Conservation (phyloP, 1,139 yeast species). For the Blastobotrys ciferrii region DNA sequence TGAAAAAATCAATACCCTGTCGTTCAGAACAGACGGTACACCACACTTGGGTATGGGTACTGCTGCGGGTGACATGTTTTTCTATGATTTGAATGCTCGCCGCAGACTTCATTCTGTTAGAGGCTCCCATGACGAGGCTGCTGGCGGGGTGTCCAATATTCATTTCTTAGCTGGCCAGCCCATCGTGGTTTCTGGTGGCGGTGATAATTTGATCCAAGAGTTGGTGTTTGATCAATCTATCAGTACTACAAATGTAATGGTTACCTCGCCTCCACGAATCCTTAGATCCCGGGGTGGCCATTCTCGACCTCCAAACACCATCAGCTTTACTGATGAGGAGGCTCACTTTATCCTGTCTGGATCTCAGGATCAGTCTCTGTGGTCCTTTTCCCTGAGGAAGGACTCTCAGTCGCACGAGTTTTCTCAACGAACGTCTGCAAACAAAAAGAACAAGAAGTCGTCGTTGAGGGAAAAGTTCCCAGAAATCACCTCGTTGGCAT, state of each 20-base stretch:
- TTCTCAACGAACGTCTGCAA: slow-evolving; percentile 57
- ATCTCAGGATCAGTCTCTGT: slow-evolving; percentile 79
- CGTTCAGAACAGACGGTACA: slow-evolving; percentile 91
- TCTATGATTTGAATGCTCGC: slow-evolving; percentile 74
- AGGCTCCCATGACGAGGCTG: slow-evolving; percentile 64
- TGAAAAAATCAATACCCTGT: slow-evolving; percentile 62
- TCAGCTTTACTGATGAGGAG: slow-evolving; percentile 73
- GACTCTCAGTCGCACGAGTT: slow-evolving; percentile 96
- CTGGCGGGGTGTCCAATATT: slow-evolving; percentile 79
- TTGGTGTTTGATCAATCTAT: slow-evolving; percentile 90
- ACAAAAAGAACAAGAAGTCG: slow-evolving; percentile 27
- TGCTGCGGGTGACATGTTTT: slow-evolving; percentile 75
- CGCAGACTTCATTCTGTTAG: slow-evolving; percentile 73
- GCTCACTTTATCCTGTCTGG: slow-evolving; percentile 87
- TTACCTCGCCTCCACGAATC: slow-evolving; percentile 86
- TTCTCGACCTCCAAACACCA: slow-evolving; percentile 80
- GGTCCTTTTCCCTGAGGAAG: slow-evolving; percentile 89
- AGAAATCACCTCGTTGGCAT: slow-evolving; percentile 69
- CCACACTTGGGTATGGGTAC: slow-evolving; percentile 82
- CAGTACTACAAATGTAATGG: slow-evolving; percentile 44
- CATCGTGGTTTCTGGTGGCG: slow-evolving; percentile 85
- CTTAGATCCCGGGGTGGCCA: slow-evolving; percentile 96
- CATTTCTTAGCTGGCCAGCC: slow-evolving; percentile 90
- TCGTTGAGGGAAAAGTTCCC: slow-evolving; percentile 65
- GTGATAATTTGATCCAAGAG: slow-evolving; percentile 86